Evolutionary conservation across 176 grass and related monocot genomes (phyloP).

Genomic region (Paspalum vaginatum): DNA sequence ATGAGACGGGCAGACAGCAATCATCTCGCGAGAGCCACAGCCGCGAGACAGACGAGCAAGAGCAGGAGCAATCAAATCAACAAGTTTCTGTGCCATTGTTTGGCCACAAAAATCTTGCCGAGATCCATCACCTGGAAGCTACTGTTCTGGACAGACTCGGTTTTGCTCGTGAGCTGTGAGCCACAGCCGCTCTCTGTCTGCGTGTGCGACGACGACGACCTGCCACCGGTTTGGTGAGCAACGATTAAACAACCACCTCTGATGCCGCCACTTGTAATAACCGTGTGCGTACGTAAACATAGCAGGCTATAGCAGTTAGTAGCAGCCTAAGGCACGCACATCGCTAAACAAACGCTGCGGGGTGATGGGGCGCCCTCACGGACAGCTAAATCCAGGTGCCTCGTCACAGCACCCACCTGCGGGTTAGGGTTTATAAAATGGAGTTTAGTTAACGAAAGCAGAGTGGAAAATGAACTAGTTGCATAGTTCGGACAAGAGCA

Average conservation of each 20-base stretch:
- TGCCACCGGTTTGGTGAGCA: constrained; percentile 6
- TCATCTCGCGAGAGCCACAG: not conserved
- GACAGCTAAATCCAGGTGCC: constrained; percentile 12
- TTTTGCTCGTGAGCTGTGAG: not conserved
- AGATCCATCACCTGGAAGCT: constrained; percentile 21
- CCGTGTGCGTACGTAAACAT: not conserved
- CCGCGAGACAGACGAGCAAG: not conserved
- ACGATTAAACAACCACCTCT: not conserved
- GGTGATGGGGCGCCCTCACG: not conserved
- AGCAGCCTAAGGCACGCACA: not conserved
- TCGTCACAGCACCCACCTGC: not conserved
- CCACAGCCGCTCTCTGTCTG: not conserved
- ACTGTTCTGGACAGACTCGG: not conserved
- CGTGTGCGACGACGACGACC: constrained; percentile 8
- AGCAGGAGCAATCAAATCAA: not conserved
- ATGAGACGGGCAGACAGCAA: not conserved
- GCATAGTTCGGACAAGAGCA: not conserved
- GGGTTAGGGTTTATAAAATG: not conserved
- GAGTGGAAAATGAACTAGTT: not conserved
- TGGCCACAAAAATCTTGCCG: not conserved
- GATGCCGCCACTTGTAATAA: constrained; percentile 14
- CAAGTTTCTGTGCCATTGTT: not conserved
- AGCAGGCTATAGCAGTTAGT: not conserved
- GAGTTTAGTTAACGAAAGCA: constrained; percentile 2
- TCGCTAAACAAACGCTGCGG: constrained; percentile 8